Percentiles rank a stretch among this genome's conserved stretches.
phyloP scores from a whole-genome alignment of 78 protist genomes.

The Tieghemostelium lacteum region DNA sequence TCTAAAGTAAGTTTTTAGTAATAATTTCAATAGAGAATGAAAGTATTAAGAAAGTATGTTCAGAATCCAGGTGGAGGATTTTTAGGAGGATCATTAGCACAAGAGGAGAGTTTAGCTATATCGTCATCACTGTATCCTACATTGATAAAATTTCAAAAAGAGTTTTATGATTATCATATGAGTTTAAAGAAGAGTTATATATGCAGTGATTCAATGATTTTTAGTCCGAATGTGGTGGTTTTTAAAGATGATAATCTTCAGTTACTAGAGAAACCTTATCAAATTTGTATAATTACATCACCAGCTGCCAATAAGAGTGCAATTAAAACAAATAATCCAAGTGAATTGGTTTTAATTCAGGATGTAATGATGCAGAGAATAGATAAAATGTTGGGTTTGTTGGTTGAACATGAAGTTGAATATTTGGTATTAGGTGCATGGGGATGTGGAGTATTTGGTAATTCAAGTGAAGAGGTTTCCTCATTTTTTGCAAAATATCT shows the following conservation, averaged over 20 bases:
- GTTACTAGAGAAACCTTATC: background rate
- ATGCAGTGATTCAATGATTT: background rate
- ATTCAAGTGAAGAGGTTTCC: background rate
- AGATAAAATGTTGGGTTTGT: background rate
- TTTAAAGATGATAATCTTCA: background rate
- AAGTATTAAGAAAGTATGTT: too few relatives aligned
- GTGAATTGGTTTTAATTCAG: background rate
- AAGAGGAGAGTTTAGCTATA: background rate
- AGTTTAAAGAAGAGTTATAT: too few relatives aligned
- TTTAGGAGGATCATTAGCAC: background rate
- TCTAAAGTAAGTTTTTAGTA: too few relatives aligned
- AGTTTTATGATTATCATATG: too few relatives aligned
- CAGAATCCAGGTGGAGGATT: background rate
- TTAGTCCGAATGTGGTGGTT: background rate
- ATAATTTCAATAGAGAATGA: too few relatives aligned
- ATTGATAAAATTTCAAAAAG: background rate
- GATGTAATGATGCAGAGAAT: background rate
- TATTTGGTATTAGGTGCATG: background rate
- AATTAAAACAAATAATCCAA: background rate
- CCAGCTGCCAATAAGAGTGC: background rate
- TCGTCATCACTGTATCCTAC: background rate
- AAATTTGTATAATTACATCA: background rate
- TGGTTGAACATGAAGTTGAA: background rate
- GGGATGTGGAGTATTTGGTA: background rate
- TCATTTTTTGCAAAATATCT: background rate